These are phyloP conservation scores for Syncephalastrum sp. DNA, from an alignment of 371 early-diverging fungal species.

Conservation along the genomic window DNA sequence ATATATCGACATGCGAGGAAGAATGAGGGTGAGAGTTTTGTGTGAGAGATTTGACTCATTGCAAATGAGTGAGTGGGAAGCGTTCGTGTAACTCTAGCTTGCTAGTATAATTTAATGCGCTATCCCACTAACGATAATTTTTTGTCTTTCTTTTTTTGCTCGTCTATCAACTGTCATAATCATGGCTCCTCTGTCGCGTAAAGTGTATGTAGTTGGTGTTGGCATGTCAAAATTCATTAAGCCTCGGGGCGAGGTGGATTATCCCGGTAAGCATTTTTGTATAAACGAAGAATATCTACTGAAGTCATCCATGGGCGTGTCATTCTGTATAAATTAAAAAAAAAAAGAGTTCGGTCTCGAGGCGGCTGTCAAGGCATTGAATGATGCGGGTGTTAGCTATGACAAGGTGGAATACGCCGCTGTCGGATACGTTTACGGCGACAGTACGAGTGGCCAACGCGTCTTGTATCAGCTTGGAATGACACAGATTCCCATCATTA, in stretches of 20 bases:
- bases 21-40: too few relatives aligned
- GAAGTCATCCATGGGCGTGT: not conserved
- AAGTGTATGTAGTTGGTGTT: slow-evolving; percentile 56
- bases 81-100: too few relatives aligned
- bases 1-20: too few relatives aligned
- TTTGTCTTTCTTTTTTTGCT: slow-evolving; percentile 10
- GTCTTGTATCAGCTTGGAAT: slow-evolving; percentile 69
- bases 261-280: slow-evolving; percentile 56
- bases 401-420: slow-evolving; percentile 65
- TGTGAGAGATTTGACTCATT: too few relatives aligned
- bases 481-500: slow-evolving; percentile 63
- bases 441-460: slow-evolving; percentile 76
- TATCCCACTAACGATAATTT: not conserved
- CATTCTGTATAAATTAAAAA: not conserved
- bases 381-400: slow-evolving; percentile 68
- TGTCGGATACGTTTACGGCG: slow-evolving; percentile 67
- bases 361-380: slow-evolving; percentile 72
- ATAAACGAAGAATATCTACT: not conserved
- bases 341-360: slow-evolving; percentile 66
- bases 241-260: slow-evolving; percentile 58
- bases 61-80: too few relatives aligned
- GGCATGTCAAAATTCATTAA: slow-evolving; percentile 72
- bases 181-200: slow-evolving; percentile 21
- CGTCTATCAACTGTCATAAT: not conserved
- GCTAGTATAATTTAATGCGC: not conserved